Evolutionary conservation across 306 rosid genomes (phyloP).

Genomic region (Inga leiocalycina): DNA sequence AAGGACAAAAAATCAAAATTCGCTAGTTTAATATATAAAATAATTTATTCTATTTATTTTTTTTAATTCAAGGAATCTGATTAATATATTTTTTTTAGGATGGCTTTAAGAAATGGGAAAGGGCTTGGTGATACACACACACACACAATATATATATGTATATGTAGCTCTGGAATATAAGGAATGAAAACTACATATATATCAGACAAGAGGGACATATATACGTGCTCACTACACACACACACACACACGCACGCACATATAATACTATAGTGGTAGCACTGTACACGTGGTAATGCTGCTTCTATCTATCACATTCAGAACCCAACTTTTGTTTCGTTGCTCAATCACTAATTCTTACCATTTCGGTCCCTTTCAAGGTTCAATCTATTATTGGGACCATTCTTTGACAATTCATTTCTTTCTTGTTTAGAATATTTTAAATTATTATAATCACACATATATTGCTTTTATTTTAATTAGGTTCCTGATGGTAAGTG

Average conservation of each 20-base stretch:
- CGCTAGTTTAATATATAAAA: background rate
- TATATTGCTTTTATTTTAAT: background rate
- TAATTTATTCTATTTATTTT: too few relatives aligned
- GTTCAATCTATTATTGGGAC: background rate
- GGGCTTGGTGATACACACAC: background rate
- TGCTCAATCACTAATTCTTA: slow-evolving; percentile 29
- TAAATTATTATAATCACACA: too few relatives aligned
- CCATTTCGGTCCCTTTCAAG: background rate
- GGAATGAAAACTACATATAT: background rate
- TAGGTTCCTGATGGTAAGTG: too few relatives aligned
- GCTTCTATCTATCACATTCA: slow-evolving; percentile 59
- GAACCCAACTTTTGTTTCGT: slow-evolving; percentile 47
- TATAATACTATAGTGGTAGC: too few relatives aligned
- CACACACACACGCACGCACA: too few relatives aligned
- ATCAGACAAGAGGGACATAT: background rate
- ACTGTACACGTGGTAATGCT: background rate
- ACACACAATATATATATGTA: background rate
- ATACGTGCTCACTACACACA: background rate
- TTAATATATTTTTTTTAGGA: background rate
- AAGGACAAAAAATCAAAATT: background rate
- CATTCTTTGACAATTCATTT: background rate
- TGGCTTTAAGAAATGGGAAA: slow-evolving; percentile 12
- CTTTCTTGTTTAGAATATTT: too few relatives aligned
- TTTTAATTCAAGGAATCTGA: background rate
- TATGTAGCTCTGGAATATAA: background rate